Evolutionary conservation across 2,329 filamentous ascomycete genomes (phyloP).

Genomic region (Scleromitrula shiraiana): DNA sequence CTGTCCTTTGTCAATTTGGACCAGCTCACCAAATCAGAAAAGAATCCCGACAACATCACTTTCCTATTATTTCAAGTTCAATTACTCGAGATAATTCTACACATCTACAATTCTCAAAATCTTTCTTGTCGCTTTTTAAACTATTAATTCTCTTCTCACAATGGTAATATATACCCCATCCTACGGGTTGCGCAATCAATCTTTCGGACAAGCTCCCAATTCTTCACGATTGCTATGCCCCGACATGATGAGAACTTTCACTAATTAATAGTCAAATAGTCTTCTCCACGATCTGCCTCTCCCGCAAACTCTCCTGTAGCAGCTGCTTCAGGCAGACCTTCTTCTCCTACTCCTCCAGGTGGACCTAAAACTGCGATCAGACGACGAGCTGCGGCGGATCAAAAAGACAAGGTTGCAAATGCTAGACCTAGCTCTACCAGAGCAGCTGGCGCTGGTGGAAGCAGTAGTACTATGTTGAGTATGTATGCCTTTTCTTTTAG

Average conservation of each 20-base stretch:
- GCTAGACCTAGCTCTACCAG: slow-evolving; percentile 85
- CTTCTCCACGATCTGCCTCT: slow-evolving; percentile 41
- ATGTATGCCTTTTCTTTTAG: slow-evolving; percentile 36
- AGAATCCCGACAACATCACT: not conserved
- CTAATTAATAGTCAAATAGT: no score
- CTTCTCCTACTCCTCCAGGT: slow-evolving; percentile 82
- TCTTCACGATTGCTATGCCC: not conserved
- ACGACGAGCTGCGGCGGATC: slow-evolving; percentile 88
- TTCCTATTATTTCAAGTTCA: not conserved
- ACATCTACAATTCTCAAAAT: not conserved
- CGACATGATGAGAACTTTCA: no score
- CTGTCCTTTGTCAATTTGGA: slow-evolving; percentile 10
- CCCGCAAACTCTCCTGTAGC: slow-evolving; percentile 43
- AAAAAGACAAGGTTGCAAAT: slow-evolving; percentile 97
- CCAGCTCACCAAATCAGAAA: slow-evolving; percentile 6
- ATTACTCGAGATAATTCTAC: not conserved
- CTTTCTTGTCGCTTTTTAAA: not conserved
- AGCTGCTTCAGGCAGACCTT: slow-evolving; percentile 55
- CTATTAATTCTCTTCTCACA: not conserved
- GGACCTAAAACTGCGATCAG: slow-evolving; percentile 93
- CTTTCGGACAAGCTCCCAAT: not conserved
- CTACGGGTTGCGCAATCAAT: not conserved
- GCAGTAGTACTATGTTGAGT: slow-evolving; percentile 98
- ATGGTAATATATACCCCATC: slow-evolving; percentile 4
- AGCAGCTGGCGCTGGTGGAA: slow-evolving; percentile 88